Percentiles rank a stretch among this genome's conserved stretches.
Conservation (phyloP, 345 rosid species). For the Eucalyptus curtisii region DNA sequence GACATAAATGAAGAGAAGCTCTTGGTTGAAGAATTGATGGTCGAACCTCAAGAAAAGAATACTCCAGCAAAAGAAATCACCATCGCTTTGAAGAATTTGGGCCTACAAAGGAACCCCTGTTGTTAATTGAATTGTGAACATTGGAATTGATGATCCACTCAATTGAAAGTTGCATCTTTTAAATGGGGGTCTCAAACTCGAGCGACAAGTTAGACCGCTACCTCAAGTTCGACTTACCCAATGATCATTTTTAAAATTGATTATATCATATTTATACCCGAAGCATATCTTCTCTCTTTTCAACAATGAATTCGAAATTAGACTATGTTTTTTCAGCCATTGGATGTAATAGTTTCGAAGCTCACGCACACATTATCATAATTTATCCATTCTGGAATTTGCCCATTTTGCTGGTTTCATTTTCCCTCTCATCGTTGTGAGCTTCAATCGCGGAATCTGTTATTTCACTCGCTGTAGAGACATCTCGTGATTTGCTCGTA, state of each 20-base stretch:
- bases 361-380: too few species aligned
- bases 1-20: slow-evolving; percentile 1
- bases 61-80: not conserved
- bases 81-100: slow-evolving; percentile 2
- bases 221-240: not conserved
- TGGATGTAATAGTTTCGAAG: too few species aligned
- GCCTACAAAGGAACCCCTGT: not conserved
- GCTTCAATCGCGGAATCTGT: not conserved
- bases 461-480: too few species aligned
- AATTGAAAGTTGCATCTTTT: not conserved
- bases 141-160: not conserved
- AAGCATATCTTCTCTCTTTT: too few species aligned
- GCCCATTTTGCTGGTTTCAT: too few species aligned
- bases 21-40: not conserved
- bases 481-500: not conserved
- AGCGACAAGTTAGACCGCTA: not conserved
- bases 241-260: too few species aligned
- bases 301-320: too few species aligned
- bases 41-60: not conserved
- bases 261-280: not conserved
- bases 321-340: too few species aligned
- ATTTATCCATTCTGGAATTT: too few species aligned
- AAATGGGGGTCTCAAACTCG: not conserved
- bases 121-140: not conserved
- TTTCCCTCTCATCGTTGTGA: not conserved